phyloP scores from a whole-genome alignment of 2,329 filamentous ascomycete species.

The Stagonosporopsis tanaceti region DNA sequence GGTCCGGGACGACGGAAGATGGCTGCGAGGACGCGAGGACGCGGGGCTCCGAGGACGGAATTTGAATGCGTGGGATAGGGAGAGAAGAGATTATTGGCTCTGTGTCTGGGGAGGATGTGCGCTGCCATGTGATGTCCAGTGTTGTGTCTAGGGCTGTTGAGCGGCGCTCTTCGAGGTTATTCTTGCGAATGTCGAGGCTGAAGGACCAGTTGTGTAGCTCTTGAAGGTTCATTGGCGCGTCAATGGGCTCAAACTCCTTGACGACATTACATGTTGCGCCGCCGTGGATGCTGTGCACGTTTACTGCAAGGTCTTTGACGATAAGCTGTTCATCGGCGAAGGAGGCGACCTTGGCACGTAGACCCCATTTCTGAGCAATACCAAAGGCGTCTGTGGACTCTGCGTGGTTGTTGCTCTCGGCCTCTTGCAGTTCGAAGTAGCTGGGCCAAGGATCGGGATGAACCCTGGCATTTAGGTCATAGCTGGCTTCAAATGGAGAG shows the following conservation, averaged over 20 bases:
- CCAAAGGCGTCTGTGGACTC: slow-evolving; percentile 61
- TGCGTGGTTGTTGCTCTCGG: slow-evolving; percentile 40
- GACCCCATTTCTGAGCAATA: slow-evolving; percentile 80
- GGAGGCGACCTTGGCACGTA: slow-evolving; percentile 75
- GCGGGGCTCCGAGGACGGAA: slow-evolving; percentile 85
- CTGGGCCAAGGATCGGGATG: slow-evolving; percentile 85
- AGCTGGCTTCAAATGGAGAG: slow-evolving; percentile 89
- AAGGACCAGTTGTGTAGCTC: slow-evolving; percentile 77
- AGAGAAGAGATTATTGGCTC: slow-evolving; percentile 62
- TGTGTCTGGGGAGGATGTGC: slow-evolving; percentile 53
- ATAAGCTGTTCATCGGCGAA: slow-evolving; percentile 72
- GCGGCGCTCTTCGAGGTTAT: slow-evolving; percentile 81
- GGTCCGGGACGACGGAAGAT: slow-evolving; percentile 37
- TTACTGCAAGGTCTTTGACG: slow-evolving; percentile 71
- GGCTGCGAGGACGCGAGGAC: slow-evolving; percentile 67
- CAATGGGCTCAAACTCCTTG: slow-evolving; percentile 37
- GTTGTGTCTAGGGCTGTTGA: slow-evolving; percentile 77
- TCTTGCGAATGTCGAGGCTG: slow-evolving; percentile 76
- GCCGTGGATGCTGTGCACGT: slow-evolving; percentile 67
- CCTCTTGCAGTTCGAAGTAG: slow-evolving; percentile 73
- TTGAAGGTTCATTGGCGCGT: slow-evolving; percentile 65
- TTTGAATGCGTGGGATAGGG: slow-evolving; percentile 78
- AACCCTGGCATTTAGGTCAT: slow-evolving; percentile 82
- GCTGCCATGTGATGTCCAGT: slow-evolving; percentile 80
- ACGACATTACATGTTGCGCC: slow-evolving; percentile 64